Evolutionary conservation across 768 basidiomycete genomes (phyloP).

Genomic region (Phylloporus arenicola): DNA sequence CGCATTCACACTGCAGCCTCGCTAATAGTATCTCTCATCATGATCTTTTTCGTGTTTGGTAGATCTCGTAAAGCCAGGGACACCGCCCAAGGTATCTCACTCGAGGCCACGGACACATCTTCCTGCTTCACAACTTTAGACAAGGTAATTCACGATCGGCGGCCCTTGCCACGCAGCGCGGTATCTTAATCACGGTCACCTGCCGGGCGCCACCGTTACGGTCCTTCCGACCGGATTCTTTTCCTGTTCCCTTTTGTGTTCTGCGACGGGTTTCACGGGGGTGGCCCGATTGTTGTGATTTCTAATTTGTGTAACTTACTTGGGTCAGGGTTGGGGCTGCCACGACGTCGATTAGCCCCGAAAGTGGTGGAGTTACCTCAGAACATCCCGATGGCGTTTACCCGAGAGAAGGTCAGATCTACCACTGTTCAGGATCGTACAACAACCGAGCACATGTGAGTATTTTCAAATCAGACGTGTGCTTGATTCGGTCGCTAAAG

Average conservation of each 20-base stretch:
- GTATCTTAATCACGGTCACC: constrained; percentile 12
- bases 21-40: constrained; percentile 20
- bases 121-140: constrained; percentile 16
- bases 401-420: constrained; percentile 26
- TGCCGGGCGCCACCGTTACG: constrained; percentile 26
- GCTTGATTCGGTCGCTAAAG: constrained; percentile 32
- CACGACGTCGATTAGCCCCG: constrained; percentile 15
- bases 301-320: constrained; percentile 5
- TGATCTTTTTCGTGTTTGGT: constrained; percentile 17
- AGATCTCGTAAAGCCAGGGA: constrained; percentile 22
- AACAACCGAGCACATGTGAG: constrained; percentile 29
- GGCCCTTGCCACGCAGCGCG: constrained; percentile 4
- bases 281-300: constrained; percentile 8
- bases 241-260: neutral
- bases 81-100: constrained; percentile 12
- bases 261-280: constrained; percentile 3
- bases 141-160: constrained; percentile 19
- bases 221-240: constrained; percentile 4
- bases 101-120: constrained; percentile 21
- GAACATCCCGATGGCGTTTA: constrained; percentile 17
- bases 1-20: constrained; percentile 9
- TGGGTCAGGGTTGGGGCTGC: constrained; percentile 17
- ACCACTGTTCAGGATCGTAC: constrained; percentile 23
- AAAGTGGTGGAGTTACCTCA: constrained; percentile 13
- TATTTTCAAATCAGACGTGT: constrained; percentile 30